Conservation (phyloP, 768 basidiomycete species). For the Pholiota microspora region DNA sequence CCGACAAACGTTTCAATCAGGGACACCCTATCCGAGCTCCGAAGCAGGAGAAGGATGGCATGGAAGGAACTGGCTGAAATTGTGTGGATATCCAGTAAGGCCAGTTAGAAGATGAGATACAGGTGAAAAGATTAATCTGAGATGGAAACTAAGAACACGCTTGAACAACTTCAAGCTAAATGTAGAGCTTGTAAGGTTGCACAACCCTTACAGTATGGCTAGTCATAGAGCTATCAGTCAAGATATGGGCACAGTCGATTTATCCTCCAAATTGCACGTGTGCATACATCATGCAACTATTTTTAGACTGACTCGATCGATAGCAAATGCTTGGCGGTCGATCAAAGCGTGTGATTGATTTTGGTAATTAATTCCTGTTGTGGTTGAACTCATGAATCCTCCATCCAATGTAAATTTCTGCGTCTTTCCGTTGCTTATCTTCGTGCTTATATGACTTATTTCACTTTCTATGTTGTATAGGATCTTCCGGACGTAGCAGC, state of each 20-base stretch:
- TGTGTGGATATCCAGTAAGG: no score
- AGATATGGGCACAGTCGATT: no score
- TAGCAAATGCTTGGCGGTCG: not conserved
- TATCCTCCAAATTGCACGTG: no score
- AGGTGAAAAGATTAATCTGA: no score
- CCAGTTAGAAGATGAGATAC: no score
- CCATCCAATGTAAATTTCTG: constrained; percentile 4
- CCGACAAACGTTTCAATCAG: not conserved
- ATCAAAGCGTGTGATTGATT: constrained; percentile 5
- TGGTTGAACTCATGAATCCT: constrained; percentile 2
- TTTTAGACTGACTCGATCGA: not conserved
- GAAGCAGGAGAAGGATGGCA: not conserved
- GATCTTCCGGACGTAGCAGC: constrained; percentile 67
- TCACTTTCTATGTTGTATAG: constrained; percentile 30
- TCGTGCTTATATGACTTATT: constrained; percentile 5
- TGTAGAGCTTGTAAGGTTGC: no score
- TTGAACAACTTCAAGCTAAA: no score
- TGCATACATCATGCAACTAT: not conserved
- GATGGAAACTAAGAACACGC: no score
- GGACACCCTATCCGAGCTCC: not conserved
- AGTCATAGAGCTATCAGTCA: no score
- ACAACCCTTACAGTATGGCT: no score
- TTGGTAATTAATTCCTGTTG: not conserved
- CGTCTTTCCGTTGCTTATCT: not conserved
- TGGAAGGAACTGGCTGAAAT: no score